Evolutionary conservation across 768 basidiomycete genomes (phyloP).

Genomic region (Trametes coccinea): DNA sequence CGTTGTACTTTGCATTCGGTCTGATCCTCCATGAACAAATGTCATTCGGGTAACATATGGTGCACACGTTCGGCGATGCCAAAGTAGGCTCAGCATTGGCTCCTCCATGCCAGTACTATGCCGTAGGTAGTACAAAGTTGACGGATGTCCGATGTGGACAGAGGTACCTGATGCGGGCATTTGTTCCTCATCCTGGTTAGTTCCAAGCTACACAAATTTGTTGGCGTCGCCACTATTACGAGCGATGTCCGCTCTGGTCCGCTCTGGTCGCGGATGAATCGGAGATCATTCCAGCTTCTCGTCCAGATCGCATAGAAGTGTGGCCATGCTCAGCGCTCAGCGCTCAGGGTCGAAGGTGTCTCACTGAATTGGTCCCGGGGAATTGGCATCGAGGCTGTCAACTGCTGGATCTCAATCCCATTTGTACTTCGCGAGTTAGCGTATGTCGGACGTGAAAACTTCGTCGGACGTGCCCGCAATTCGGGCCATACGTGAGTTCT

Average conservation of each 20-base stretch:
- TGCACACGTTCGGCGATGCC: too few relatives aligned
- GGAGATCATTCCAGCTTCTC: neutral
- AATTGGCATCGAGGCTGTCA: neutral
- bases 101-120: too few relatives aligned
- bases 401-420: neutral
- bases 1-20: too few relatives aligned
- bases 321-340: too few relatives aligned
- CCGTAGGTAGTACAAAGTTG: too few relatives aligned
- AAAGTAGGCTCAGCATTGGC: too few relatives aligned
- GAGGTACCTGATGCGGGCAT: neutral
- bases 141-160: neutral
- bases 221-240: constrained; percentile 1
- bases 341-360: too few relatives aligned
- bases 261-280: constrained; percentile 9
- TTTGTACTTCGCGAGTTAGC: neutral
- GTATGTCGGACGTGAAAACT: neutral
- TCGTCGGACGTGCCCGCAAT: constrained; percentile 6
- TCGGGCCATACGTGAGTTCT: neutral
- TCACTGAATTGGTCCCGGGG: neutral
- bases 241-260: constrained; percentile 8
- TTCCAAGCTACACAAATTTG: constrained; percentile 1
- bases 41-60: too few relatives aligned
- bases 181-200: neutral
- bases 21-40: too few relatives aligned
- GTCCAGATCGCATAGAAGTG: neutral